Percentiles rank a stretch among this genome's conserved stretches.
Conservation (phyloP, 225 moss, liverwort and hornwort species). For the Rhytidiadelphus loreus region DNA sequence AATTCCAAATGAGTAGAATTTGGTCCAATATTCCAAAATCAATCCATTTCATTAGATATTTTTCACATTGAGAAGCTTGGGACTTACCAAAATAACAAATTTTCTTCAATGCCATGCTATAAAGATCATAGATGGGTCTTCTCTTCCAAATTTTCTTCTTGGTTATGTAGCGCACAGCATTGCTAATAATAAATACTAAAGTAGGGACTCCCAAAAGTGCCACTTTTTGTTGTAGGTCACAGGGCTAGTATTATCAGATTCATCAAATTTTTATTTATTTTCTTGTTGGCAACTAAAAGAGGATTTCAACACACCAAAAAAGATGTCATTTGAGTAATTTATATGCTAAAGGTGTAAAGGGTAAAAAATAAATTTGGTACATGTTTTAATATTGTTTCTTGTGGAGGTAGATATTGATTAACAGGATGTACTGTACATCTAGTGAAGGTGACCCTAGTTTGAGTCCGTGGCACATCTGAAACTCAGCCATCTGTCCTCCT, state of each 20-base stretch:
- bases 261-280: background rate
- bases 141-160: too few species aligned
- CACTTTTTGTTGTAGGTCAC: background rate
- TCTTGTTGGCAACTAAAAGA: background rate
- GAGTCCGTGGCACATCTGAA: fast-evolving
- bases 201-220: background rate
- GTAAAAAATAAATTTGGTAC: background rate
- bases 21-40: background rate
- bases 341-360: background rate
- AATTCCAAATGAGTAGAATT: background rate
- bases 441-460: background rate
- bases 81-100: background rate
- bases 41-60: background rate
- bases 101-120: background rate
- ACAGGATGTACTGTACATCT: background rate
- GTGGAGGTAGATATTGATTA: background rate
- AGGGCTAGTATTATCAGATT: background rate
- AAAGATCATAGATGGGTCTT: background rate
- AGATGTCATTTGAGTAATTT: background rate
- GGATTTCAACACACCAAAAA: background rate
- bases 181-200: background rate
- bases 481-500: background rate
- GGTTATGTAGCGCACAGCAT: background rate
- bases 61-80: fast-evolving
- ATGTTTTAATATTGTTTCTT: background rate